These are phyloP conservation scores for Ceratocystis colombiana DNA, from an alignment of 2,329 filamentous ascomycete genomes.

Conservation along the genomic window DNA sequence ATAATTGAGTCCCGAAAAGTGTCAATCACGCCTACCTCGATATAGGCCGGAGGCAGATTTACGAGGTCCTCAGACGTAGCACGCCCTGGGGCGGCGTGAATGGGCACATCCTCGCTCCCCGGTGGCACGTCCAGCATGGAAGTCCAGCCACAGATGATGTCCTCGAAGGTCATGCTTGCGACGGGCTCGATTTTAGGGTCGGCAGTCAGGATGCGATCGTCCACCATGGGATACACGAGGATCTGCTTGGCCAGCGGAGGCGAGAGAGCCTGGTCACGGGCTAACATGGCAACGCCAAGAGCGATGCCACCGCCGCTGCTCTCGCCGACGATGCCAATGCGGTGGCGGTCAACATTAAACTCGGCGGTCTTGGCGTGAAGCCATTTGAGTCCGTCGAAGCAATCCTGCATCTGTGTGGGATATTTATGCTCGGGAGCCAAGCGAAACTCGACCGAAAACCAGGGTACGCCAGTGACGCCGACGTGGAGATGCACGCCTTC, in stretches of 20 bases:
- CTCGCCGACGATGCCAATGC: slow-evolving; percentile 28
- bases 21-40: slow-evolving; percentile 35
- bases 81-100: slow-evolving; percentile 28
- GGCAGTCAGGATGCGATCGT: slow-evolving; percentile 29
- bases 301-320: slow-evolving; percentile 27
- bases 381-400: slow-evolving; percentile 31
- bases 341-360: slow-evolving; percentile 27
- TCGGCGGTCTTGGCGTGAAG: slow-evolving; percentile 28
- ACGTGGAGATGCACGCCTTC: slow-evolving; percentile 32
- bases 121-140: slow-evolving; percentile 26
- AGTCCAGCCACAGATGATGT: slow-evolving; percentile 29
- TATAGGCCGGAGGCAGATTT: slow-evolving; percentile 33
- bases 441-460: slow-evolving; percentile 36
- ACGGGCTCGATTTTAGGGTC: slow-evolving; percentile 20
- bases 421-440: slow-evolving; percentile 37
- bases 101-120: slow-evolving; percentile 25
- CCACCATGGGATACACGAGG: slow-evolving; percentile 33
- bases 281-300: slow-evolving; percentile 35
- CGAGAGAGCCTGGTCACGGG: slow-evolving; percentile 28
- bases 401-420: slow-evolving; percentile 34
- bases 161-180: slow-evolving; percentile 26
- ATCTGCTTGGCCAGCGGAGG: slow-evolving; percentile 31
- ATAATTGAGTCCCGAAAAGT: slow-evolving; percentile 33
- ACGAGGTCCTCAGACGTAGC: slow-evolving; percentile 26
- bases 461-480: slow-evolving; percentile 34